phyloP scores from a whole-genome alignment of 73 alveolate species.

The Symbiodinium natans region DNA sequence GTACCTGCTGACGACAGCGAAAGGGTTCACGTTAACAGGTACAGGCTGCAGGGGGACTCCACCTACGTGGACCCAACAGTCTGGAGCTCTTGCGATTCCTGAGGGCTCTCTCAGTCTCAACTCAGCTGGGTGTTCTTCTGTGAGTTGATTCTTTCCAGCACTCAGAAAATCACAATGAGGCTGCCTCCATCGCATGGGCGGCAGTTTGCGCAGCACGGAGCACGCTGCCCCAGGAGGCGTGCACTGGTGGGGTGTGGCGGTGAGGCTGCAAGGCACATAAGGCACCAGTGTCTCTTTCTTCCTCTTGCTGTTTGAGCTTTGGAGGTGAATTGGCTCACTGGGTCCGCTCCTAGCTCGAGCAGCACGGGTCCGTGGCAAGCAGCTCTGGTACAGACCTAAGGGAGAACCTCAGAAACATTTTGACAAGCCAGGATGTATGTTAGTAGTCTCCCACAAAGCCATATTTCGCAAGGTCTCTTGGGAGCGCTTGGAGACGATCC shows the following conservation, averaged over 20 bases:
- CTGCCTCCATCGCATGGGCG: constrained; percentile 20
- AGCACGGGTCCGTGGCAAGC: background rate
- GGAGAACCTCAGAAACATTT: no score
- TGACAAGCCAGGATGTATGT: no score
- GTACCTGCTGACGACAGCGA: no score
- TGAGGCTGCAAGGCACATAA: background rate
- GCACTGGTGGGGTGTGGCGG: background rate
- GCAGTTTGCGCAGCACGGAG: constrained; percentile 22
- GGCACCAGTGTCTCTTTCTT: background rate
- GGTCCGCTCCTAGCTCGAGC: constrained; percentile 1
- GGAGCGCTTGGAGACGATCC: constrained; percentile 12
- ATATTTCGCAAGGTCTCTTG: background rate
- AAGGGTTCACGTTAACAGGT: no score
- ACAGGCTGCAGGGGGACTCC: constrained; percentile 29
- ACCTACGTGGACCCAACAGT: constrained; percentile 30
- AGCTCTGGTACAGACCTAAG: background rate
- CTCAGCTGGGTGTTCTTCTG: no score
- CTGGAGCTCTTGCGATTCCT: no score
- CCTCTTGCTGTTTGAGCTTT: background rate
- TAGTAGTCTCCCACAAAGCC: no score
- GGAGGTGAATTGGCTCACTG: constrained; percentile 2
- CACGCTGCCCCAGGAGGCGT: constrained; percentile 4
- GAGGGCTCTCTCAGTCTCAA: no score
- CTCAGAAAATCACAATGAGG: background rate
- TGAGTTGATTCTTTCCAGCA: no score